Base-by-base conservation (phyloP, 75 land plant genomes). In the Selaginella moellendorffii region DNA sequence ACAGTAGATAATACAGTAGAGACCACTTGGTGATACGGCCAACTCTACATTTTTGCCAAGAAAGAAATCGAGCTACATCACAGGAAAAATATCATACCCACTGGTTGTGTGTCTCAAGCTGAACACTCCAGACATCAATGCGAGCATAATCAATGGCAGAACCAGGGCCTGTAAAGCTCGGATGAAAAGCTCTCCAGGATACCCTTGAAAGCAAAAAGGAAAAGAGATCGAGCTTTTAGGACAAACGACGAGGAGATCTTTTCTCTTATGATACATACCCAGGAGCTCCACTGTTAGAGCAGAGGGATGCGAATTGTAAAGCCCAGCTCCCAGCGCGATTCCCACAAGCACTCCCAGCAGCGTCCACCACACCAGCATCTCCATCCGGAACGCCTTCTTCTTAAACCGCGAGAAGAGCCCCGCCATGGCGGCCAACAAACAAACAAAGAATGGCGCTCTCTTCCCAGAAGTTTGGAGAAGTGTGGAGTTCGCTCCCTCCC, bases 101-200 rank as follows among this genome's bases (percentile, higher is more conserved):
- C 68, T 60, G 24, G 53, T 27, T 9, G 72, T 31, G 31, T 64
- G 68, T 42, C 77, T 72, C 31, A 74, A 64, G 26, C 72, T 74
- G 63, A 74, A 69, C 12, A 74, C 77, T 26, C 77, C 77, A 31
- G 31, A 69, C 77, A 74, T 74, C 23, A 74, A 65, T 31, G 77
- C 77, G 30, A 74, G 64, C 29, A 69, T 63, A 27, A 69, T 74
- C 63, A 74, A 52, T 12, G 77, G 77, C 68, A 74, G 59, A 24
- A 74, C 72, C 19, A 56, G 21, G 25, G 19, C 59, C n/a, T 56
- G 59, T n/a, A 56, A 25, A 21, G 59, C 59, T 8, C 77, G 77
- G 63, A 74, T 74, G 60, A 74, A 54, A 28, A 74, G 54, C 62
- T 74, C 77, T 65, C 77, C 77, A 56, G 72, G 72, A 63, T 74